A percentile compares a stretch with the other conserved stretches of the same genome.
These are phyloP conservation scores for Xylariaceae sp. DNA, from an alignment of 2,329 filamentous ascomycete genomes.

Conservation along the genomic window DNA sequence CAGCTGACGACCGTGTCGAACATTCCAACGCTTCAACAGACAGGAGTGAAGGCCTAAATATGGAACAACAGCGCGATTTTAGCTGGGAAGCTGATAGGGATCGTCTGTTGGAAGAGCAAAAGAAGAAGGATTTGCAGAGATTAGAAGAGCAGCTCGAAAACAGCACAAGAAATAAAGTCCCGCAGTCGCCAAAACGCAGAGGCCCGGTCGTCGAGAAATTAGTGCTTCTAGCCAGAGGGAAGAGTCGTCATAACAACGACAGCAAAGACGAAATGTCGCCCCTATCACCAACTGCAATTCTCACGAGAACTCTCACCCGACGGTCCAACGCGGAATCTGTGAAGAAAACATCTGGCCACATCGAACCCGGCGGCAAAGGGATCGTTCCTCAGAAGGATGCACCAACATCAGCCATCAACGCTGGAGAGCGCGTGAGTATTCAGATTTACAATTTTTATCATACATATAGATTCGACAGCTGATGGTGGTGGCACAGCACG, in stretches of 20 bases:
- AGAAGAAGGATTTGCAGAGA: constrained; percentile 44
- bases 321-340: constrained; percentile 18
- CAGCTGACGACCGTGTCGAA: constrained; percentile 12
- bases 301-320: constrained; percentile 28
- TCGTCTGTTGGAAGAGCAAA: constrained; percentile 45
- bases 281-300: constrained; percentile 30
- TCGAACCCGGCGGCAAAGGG: constrained; percentile 43
- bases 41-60: constrained; percentile 18
- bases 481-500: constrained; percentile 44
- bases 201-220: constrained; percentile 46
- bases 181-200: constrained; percentile 30
- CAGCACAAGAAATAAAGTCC: constrained; percentile 27
- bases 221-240: constrained; percentile 40
- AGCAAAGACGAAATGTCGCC: constrained; percentile 35
- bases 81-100: constrained; percentile 45
- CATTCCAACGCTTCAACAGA: constrained; percentile 17
- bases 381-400: constrained; percentile 59
- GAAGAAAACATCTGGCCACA: constrained; percentile 28
- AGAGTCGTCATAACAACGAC: constrained; percentile 33
- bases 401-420: constrained; percentile 74
- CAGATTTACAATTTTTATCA: constrained; percentile 6
- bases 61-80: constrained; percentile 29
- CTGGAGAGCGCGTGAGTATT: constrained; percentile 63
- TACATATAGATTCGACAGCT: constrained; percentile 21
- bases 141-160: constrained; percentile 40